phyloP scores from a whole-genome alignment of 2,329 filamentous ascomycete genomes.

The Penicillium sp. region DNA sequence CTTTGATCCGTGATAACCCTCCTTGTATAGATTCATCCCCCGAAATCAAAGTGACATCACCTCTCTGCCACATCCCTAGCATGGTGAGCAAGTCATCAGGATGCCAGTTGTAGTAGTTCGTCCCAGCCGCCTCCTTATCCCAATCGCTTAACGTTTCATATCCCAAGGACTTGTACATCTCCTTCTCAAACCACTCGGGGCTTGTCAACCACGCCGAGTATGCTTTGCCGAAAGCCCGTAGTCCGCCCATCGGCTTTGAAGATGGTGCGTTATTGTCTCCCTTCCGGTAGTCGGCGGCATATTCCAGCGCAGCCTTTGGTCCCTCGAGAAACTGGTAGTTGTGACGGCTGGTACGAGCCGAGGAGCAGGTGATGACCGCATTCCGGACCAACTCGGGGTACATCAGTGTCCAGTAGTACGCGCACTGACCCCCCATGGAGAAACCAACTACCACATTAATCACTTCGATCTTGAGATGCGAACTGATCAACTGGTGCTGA shows the following conservation, averaged over 20 bases:
- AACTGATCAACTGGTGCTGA: constrained; percentile 41
- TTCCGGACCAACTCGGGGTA: constrained; percentile 43
- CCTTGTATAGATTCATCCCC: constrained; percentile 16
- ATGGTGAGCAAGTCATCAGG: constrained; percentile 45
- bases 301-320: constrained; percentile 44
- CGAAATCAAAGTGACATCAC: constrained; percentile 35
- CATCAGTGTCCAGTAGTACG: constrained; percentile 50
- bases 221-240: constrained; percentile 47
- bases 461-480: constrained; percentile 33
- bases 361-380: constrained; percentile 47
- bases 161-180: constrained; percentile 39
- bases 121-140: constrained; percentile 29
- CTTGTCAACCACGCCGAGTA: constrained; percentile 51
- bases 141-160: constrained; percentile 41
- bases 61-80: constrained; percentile 48
- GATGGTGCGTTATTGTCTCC: constrained; percentile 25
- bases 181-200: constrained; percentile 46
- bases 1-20: constrained; percentile 10
- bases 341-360: constrained; percentile 47
- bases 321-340: constrained; percentile 50
- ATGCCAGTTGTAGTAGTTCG: constrained; percentile 42
- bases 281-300: constrained; percentile 41
- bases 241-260: constrained; percentile 24
- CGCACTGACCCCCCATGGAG: constrained; percentile 52
- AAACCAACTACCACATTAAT: constrained; percentile 49